Percentiles rank a stretch among this genome's conserved stretches.
phyloP scores from a whole-genome alignment of 768 basidiomycete genomes.

The Glaciozyma martinii region DNA sequence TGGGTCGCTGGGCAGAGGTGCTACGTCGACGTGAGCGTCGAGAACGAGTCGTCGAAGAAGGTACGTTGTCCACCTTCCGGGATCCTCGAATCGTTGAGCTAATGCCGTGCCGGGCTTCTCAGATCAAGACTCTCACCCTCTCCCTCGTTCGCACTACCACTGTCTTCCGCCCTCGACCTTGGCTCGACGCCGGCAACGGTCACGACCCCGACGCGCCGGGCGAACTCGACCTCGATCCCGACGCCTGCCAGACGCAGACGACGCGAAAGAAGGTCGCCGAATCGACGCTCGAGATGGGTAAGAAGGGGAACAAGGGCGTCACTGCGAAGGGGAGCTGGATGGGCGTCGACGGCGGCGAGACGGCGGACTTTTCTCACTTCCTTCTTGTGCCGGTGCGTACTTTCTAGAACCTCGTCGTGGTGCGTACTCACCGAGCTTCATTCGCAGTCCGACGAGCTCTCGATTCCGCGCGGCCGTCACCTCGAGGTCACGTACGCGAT shows the following conservation, averaged over 20 bases:
- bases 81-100: no score
- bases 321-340: conserved; percentile 86
- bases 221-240: conserved; percentile 43
- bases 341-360: conserved; percentile 59
- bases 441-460: conserved; percentile 57
- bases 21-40: conserved; percentile 55
- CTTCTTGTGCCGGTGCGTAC: conserved; percentile 63
- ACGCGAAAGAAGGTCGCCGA: conserved; percentile 58
- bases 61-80: neutral
- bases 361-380: conserved; percentile 57
- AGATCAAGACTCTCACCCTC: conserved; percentile 57
- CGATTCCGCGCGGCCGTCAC: conserved; percentile 58
- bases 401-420: neutral
- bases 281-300: conserved; percentile 57
- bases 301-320: conserved; percentile 56
- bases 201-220: conserved; percentile 18
- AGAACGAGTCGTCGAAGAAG: conserved; percentile 53
- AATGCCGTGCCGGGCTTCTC: neutral
- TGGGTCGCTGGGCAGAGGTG: conserved; percentile 80
- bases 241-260: conserved; percentile 57
- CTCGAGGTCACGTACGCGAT: conserved; percentile 69
- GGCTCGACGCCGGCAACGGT: conserved; percentile 38
- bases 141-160: conserved; percentile 58
- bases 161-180: conserved; percentile 53
- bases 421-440: neutral